phyloP scores from a whole-genome alignment of 208 protist genomes.

The Crithidia fasciculata region DNA sequence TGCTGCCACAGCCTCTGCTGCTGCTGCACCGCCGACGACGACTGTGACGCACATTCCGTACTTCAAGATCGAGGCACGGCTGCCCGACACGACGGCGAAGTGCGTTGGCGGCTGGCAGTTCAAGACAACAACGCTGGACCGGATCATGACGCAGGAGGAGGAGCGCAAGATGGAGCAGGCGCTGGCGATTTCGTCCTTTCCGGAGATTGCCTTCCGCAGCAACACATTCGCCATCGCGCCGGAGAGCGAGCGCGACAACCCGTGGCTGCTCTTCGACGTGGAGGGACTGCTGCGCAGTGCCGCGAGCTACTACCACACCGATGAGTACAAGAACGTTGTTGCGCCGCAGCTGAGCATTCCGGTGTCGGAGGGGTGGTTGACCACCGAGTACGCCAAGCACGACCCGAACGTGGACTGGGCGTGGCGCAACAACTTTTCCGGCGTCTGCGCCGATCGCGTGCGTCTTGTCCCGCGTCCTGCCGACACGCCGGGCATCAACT shows the following conservation, averaged over 20 bases:
- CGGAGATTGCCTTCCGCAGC: slow-evolving; percentile 73
- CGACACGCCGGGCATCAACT: slow-evolving; percentile 67
- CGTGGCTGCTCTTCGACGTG: slow-evolving; percentile 61
- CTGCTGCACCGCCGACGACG: neutral
- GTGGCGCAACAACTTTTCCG: slow-evolving; percentile 83
- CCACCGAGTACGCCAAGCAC: slow-evolving; percentile 50
- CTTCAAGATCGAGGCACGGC: slow-evolving; percentile 42
- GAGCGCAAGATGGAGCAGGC: slow-evolving; percentile 42
- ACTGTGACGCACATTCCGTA: slow-evolving; percentile 43
- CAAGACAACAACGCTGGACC: slow-evolving; percentile 52
- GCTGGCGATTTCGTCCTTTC: slow-evolving; percentile 59
- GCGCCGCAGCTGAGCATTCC: slow-evolving; percentile 58
- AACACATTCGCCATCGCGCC: slow-evolving; percentile 64
- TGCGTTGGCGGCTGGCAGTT: slow-evolving; percentile 64
- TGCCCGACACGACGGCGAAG: slow-evolving; percentile 34
- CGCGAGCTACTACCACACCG: slow-evolving; percentile 62
- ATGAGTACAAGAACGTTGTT: slow-evolving; percentile 41
- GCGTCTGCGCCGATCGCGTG: slow-evolving; percentile 20
- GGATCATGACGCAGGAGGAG: slow-evolving; percentile 77
- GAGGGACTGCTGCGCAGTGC: slow-evolving; percentile 56
- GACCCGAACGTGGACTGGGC: slow-evolving; percentile 87
- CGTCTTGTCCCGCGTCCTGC: slow-evolving; percentile 40
- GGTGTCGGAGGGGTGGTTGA: slow-evolving; percentile 62
- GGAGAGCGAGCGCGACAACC: slow-evolving; percentile 13
- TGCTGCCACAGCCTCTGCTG: neutral